Conservation (phyloP, 257 asterid genomes). For the Cordia subcordata region DNA sequence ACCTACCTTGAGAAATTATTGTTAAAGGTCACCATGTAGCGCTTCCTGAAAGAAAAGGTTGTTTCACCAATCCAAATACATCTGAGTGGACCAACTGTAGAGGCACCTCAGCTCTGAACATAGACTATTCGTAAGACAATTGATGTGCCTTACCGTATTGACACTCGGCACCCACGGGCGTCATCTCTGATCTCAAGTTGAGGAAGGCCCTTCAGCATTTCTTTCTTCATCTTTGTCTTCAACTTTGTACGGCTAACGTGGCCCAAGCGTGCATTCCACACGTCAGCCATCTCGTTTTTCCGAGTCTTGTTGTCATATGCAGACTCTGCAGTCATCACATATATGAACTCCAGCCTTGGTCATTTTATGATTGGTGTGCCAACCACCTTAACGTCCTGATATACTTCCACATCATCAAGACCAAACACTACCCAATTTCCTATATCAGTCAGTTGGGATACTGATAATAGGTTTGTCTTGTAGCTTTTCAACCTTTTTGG, state of each 20-base stretch:
- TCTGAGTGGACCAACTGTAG: neutral
- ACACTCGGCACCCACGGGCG: neutral
- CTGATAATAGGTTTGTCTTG: too few species aligned
- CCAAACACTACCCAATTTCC: too few species aligned
- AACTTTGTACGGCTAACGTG: neutral
- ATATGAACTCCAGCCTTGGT: too few species aligned
- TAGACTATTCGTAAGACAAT: too few species aligned
- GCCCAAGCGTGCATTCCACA: neutral
- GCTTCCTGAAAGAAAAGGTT: neutral
- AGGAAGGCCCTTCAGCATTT: conserved; percentile 5
- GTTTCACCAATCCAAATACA: neutral
- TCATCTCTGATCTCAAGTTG: neutral
- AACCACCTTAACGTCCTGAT: too few species aligned
- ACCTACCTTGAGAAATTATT: neutral
- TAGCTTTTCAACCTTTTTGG: neutral
- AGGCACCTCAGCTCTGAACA: neutral
- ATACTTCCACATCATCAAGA: neutral
- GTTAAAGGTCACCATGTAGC: conserved; percentile 1
- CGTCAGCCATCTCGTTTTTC: neutral
- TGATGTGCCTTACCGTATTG: too few species aligned
- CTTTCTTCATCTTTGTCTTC: neutral
- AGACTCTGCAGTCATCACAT: too few species aligned
- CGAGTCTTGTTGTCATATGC: neutral
- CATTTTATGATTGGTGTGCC: too few species aligned
- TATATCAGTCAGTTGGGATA: too few species aligned